phyloP scores from a whole-genome alignment of 2,329 filamentous ascomycete genomes.

The Aspergillus clavatus region DNA sequence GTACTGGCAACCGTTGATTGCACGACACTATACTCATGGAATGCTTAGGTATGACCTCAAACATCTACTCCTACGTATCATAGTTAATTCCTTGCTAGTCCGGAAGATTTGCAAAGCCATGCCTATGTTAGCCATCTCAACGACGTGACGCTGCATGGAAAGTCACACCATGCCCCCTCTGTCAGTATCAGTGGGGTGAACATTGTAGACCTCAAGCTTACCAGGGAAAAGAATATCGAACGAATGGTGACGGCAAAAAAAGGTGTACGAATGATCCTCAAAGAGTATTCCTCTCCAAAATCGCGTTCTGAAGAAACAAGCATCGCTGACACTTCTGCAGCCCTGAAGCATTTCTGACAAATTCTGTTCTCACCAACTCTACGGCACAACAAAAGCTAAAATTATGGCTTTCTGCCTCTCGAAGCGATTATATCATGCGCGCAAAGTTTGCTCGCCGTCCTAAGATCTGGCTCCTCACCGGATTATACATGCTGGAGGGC shows the following conservation, averaged over 20 bases:
- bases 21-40: slow-evolving; percentile 22
- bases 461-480: slow-evolving; percentile 23
- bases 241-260: slow-evolving; percentile 18
- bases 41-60: slow-evolving; percentile 12
- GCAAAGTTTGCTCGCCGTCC: slow-evolving; percentile 23
- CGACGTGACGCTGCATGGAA: slow-evolving; percentile 17
- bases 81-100: slow-evolving; percentile 8
- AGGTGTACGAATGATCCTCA: slow-evolving; percentile 14
- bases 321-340: slow-evolving; percentile 4
- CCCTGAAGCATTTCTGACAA: slow-evolving; percentile 17
- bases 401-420: slow-evolving; percentile 23
- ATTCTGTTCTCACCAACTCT: slow-evolving; percentile 12
- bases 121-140: slow-evolving; percentile 14
- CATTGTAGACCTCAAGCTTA: slow-evolving; percentile 20
- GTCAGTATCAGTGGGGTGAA: slow-evolving; percentile 18
- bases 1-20: slow-evolving; percentile 24
- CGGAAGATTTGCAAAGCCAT: slow-evolving; percentile 14
- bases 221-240: slow-evolving; percentile 19
- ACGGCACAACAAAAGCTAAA: slow-evolving; percentile 18
- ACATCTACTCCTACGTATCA: not conserved
- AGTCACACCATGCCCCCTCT: slow-evolving; percentile 13
- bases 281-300: slow-evolving; percentile 13
- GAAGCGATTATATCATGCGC: slow-evolving; percentile 19
- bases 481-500: slow-evolving; percentile 19
- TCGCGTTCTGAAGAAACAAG: too few species aligned